Evolutionary conservation across 2,329 filamentous ascomycete genomes (phyloP), one percentile per base, ranked within the genome.

Genomic region (Lachnellula occidentalis): DNA sequence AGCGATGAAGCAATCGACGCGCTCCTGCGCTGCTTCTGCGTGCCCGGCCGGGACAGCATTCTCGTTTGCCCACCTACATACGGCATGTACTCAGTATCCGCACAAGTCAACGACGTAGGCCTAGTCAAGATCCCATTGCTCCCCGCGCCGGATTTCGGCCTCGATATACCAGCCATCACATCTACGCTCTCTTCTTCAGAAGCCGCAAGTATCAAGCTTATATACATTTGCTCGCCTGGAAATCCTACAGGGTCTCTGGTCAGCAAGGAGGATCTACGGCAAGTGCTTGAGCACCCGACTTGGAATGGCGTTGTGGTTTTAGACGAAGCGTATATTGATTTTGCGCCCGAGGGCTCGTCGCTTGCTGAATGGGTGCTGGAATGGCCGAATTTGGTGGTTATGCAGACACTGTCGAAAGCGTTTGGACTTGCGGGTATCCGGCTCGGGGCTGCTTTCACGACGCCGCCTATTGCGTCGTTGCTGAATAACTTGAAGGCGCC

Each of bases 351-450:
- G 15, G 85, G 82, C 24, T 79, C 88, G 42, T 95, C 88, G 61
- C 79, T 97, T 24, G 92, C 94, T 24, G 89, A 95, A 72, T 95
- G 90, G 87, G 92, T 95, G 1, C 78, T 81, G 36, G 91, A 96
- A 67, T 95, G 89, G 83, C 92, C 92, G 49, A 99, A 99, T 71
- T 78, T 99, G 24, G 91, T 96, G 17, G 92, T 99, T 54, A 90
- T 97, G 89, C 94, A 99, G 77, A 99, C 94, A 1, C 79, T 97
- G n/a, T 95, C 89, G 66, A 99, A 99, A 72, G 94, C 91, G 0
- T 99, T 99, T 68, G 94, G 94, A 27, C 81, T 99, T 67, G 94
- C 94, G 4, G 94, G 92, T 49, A 96, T 99, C 68, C 81, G 94
- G 15, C 79, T 99, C 1, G 94, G 94, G 46, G 88, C 85, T 7